A percentile compares a stretch with the other conserved stretches of the same genome.
Evolutionary conservation across 176 grass and related monocot species (phyloP).

Genomic region (Oryza meyeriana): DNA sequence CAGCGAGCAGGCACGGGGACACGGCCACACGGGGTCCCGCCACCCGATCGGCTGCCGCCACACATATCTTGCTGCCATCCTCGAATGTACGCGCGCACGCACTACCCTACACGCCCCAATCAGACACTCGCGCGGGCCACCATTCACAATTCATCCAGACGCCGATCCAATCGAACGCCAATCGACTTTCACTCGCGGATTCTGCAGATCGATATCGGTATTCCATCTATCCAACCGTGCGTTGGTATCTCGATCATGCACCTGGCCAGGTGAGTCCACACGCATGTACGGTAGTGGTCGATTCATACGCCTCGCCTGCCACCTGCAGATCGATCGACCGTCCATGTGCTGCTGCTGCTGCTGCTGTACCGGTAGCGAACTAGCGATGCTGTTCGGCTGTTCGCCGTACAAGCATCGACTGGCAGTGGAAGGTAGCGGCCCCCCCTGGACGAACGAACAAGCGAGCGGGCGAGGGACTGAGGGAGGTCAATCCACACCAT

Average conservation of each 20-base stretch:
- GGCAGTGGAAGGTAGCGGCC: background rate
- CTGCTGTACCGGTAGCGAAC: background rate
- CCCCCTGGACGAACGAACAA: background rate
- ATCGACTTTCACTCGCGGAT: background rate
- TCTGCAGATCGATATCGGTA: no score
- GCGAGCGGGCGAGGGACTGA: background rate
- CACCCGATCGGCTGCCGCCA: background rate
- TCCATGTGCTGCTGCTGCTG: background rate
- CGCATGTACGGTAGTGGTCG: background rate
- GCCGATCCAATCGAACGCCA: background rate
- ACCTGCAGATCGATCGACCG: background rate
- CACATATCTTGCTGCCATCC: background rate
- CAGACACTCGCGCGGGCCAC: background rate
- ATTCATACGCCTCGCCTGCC: background rate
- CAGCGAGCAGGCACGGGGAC: background rate
- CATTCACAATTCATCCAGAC: background rate
- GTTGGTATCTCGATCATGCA: background rate
- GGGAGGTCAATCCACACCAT: background rate
- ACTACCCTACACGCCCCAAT: background rate
- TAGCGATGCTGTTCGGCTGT: background rate
- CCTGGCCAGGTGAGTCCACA: background rate
- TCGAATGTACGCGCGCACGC: background rate
- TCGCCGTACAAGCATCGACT: background rate
- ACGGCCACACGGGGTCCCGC: slow-evolving; percentile 10
- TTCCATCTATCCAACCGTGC: background rate